Percentiles rank a stretch among this genome's conserved stretches.
phyloP scores from a whole-genome alignment of 2,329 filamentous ascomycete species.

The Arthrobotrys musiformis region DNA sequence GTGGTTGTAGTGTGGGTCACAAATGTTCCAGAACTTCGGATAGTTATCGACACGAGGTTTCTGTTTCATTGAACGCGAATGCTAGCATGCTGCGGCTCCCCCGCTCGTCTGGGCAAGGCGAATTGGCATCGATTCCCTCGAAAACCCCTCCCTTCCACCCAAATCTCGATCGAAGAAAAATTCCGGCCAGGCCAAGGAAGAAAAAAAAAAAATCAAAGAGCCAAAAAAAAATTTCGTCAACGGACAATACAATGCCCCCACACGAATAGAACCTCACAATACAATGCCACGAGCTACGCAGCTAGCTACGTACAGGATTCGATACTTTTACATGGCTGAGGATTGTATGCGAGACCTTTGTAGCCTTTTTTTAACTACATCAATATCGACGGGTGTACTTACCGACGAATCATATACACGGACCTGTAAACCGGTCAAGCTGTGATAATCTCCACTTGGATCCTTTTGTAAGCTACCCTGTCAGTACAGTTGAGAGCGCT shows the following conservation, averaged over 20 bases:
- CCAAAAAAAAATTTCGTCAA: too few relatives aligned
- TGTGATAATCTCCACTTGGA: neutral
- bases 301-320: neutral
- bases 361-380: neutral
- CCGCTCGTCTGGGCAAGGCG: slow-evolving; percentile 20
- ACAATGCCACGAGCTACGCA: neutral
- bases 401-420: slow-evolving; percentile 4
- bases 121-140: slow-evolving; percentile 31
- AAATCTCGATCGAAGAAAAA: too few relatives aligned
- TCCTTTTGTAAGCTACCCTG: neutral
- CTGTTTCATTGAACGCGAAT: slow-evolving; percentile 5
- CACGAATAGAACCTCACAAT: slow-evolving; percentile 13
- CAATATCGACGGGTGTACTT: neutral
- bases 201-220: neutral
- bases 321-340: slow-evolving; percentile 7
- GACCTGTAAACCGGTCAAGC: neutral
- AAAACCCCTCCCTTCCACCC: too few relatives aligned
- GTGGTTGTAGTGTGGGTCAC: slow-evolving; percentile 6
- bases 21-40: slow-evolving; percentile 26
- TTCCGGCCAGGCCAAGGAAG: neutral
- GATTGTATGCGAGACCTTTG: neutral
- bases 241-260: slow-evolving; percentile 44
- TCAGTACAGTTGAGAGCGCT: too few relatives aligned
- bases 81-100: slow-evolving; percentile 22
- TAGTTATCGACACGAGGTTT: slow-evolving; percentile 28